Base-by-base conservation (phyloP, 2,329 filamentous ascomycete species). In the Knufia fluminis region DNA sequence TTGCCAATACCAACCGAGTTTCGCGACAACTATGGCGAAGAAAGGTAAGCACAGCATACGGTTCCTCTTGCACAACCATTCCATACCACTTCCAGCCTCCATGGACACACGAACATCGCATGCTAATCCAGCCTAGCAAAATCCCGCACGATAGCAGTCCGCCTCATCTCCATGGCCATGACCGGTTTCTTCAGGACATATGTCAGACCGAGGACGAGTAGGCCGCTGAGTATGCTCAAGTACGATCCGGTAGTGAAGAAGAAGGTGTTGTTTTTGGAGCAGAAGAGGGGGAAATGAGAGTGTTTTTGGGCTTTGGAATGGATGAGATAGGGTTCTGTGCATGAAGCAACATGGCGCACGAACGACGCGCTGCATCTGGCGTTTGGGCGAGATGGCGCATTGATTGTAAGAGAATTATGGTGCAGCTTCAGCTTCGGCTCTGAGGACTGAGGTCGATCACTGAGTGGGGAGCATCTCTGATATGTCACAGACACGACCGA, bases 181-280 rank as follows among this genome's bases (percentile, higher is more conserved):
- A 98, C 92, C 22, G 92, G 92, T 63, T 98, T 89, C 78, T 98
- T 91, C 77, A 90, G 91, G 69, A 94, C 88, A 48, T 82, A 94
- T 68, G 77, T 84, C 60, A 83, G 94, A 52, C 90, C 89, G 10
- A 83, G 92, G 59, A 78, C 79, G 24, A 77, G 89, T 55, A 76
- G 84, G 39, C 90, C 94, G 50, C 79, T 98, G 71, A 94, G 89
- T 73, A 92, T 98, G 88, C 74, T 98, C 61, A 98, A 98, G 75
- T 98, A 98, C 71, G 92, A 98, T 66, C 92, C 92, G 36, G 90
- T 98, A 57, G 92, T 98, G 49, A 86, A 89, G 68, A 88, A 91
- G 74, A 86, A 95, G 72, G 92, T 98, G 26, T 77, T 98, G 24
- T 98, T 98, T 70, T 78, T 97, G 50, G 92, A 98, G 67, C 82